Conservation (phyloP, 805 yeast species). For the Myxozyma sirexii region DNA sequence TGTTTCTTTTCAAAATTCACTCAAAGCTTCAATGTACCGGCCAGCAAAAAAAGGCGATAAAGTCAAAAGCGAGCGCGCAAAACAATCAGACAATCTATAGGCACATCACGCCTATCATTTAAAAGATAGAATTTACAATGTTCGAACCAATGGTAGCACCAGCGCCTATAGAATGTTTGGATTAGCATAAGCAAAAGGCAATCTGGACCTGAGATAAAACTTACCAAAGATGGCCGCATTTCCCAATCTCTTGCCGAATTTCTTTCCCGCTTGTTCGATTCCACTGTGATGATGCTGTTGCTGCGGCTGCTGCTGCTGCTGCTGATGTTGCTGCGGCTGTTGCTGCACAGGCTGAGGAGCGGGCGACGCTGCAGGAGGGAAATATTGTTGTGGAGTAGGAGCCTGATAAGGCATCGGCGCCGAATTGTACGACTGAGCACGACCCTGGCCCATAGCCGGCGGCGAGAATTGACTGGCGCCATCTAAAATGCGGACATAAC, state of each 20-base stretch:
- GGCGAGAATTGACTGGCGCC: neutral
- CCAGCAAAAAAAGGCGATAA: neutral
- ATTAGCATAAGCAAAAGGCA: too few relatives aligned
- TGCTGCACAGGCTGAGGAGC: conserved; percentile 18
- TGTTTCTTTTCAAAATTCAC: too few relatives aligned
- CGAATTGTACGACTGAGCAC: conserved; percentile 13
- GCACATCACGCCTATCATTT: conserved; percentile 17
- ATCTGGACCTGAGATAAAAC: neutral
- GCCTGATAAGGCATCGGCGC: conserved; percentile 28
- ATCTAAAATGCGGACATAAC: conserved; percentile 62
- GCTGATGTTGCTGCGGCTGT: conserved; percentile 33
- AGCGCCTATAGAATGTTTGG: conserved; percentile 52
- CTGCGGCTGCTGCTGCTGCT: conserved; percentile 35
- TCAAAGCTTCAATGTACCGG: too few relatives aligned
- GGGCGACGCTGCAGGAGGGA: conserved; percentile 8
- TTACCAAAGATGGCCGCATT: conserved; percentile 82
- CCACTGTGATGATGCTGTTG: conserved; percentile 35
- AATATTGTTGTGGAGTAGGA: conserved; percentile 34
- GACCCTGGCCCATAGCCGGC: conserved; percentile 15
- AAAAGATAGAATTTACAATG: conserved; percentile 72
- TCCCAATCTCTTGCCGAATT: conserved; percentile 81
- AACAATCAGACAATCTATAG: neutral
- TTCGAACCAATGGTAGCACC: conserved; percentile 93
- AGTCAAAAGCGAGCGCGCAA: neutral
- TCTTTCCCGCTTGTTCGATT: conserved; percentile 46